Percentiles rank a stretch among this genome's conserved stretches.
These are phyloP conservation scores for Lojkania enalia DNA, from an alignment of 2,329 filamentous ascomycete genomes.

Conservation along the genomic window DNA sequence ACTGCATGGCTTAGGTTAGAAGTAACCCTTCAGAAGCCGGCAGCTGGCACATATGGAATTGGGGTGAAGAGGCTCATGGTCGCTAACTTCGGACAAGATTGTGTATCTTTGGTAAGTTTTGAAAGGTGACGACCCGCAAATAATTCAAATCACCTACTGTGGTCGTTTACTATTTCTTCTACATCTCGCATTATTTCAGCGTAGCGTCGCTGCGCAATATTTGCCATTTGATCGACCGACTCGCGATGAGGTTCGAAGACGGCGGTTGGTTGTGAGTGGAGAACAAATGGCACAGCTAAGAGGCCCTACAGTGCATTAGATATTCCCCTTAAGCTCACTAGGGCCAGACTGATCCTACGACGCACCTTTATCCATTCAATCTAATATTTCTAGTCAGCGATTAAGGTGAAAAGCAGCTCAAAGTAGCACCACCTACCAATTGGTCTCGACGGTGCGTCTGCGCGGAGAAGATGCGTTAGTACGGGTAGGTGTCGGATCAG, in stretches of 20 bases:
- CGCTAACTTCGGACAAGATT: too few species aligned
- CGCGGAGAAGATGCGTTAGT: too few species aligned
- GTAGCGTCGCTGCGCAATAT: conserved; percentile 83
- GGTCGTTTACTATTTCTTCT: conserved; percentile 86
- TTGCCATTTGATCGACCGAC: conserved; percentile 71
- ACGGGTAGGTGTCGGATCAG: conserved; percentile 22
- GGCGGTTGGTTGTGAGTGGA: conserved; percentile 92
- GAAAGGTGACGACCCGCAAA: too few species aligned
- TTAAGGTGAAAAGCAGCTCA: not conserved
- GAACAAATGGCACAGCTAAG: conserved; percentile 91
- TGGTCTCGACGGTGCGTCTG: conserved; percentile 91
- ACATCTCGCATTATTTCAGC: conserved; percentile 95
- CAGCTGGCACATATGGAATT: too few species aligned
- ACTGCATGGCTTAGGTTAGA: conserved; percentile 53
- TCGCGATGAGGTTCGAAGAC: conserved; percentile 72
- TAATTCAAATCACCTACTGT: conserved; percentile 77
- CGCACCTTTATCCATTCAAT: conserved; percentile 88
- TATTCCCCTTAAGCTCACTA: too few species aligned
- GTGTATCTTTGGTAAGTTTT: too few species aligned
- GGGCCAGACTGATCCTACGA: not conserved
- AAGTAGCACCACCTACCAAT: conserved; percentile 67
- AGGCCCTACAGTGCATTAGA: conserved; percentile 60
- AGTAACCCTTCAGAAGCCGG: too few species aligned
- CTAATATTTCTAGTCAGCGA: conserved; percentile 36
- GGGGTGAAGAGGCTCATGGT: too few species aligned